Conservation (phyloP, 768 basidiomycete genomes). For the Psilocybe sp. region DNA sequence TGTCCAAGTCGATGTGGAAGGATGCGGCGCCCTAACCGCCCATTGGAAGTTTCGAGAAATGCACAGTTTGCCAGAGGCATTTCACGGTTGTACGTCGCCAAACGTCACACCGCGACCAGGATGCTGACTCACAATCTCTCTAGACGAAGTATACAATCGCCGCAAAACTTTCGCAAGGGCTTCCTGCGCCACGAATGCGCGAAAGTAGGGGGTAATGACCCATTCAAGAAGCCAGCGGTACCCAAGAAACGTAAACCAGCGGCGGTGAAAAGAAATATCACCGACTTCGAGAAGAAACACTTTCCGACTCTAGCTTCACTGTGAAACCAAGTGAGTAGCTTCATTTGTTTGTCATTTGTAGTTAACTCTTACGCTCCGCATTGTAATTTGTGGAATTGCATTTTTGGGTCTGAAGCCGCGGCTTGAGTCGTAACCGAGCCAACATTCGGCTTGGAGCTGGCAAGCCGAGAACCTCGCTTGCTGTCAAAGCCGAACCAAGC, state of each 20-base stretch:
- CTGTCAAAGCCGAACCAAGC: no score
- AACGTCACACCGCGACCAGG: neutral
- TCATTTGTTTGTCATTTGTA: no score
- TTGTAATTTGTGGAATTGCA: no score
- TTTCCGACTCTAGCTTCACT: constrained; percentile 72
- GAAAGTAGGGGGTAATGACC: constrained; percentile 73
- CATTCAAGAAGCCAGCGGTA: constrained; percentile 76
- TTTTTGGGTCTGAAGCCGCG: no score
- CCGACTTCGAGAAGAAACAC: constrained; percentile 65
- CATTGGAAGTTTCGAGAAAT: constrained; percentile 76
- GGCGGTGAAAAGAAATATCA: constrained; percentile 64
- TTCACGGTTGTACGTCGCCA: constrained; percentile 77
- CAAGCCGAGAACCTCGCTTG: no score
- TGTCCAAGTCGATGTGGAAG: constrained; percentile 49
- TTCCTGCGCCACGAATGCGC: constrained; percentile 85
- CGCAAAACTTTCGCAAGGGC: constrained; percentile 63
- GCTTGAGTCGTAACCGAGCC: no score
- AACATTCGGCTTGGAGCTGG: no score
- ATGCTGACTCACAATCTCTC: neutral
- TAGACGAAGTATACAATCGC: constrained; percentile 89
- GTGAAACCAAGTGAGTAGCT: constrained; percentile 78
- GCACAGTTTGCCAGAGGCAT: constrained; percentile 77
- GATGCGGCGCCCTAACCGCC: constrained; percentile 50
- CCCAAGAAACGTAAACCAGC: constrained; percentile 62
- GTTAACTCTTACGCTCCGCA: no score